Evolutionary conservation across 768 basidiomycete species (phyloP).

Genomic region (Lyophyllum shimeji): DNA sequence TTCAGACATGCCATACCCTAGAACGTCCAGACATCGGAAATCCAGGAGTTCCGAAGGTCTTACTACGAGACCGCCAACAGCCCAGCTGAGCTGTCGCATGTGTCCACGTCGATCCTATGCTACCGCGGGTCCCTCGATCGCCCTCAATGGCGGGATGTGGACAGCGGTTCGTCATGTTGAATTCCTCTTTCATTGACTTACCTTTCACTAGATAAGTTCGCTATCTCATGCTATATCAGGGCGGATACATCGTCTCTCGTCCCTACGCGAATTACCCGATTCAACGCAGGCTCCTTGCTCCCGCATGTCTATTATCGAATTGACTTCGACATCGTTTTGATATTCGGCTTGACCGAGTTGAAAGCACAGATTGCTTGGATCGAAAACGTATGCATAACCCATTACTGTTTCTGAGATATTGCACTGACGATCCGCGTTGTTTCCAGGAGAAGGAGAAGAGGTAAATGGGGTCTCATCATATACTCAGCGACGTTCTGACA

Average conservation of each 20-base stretch:
- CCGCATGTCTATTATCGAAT: constrained; percentile 27
- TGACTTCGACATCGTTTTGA: constrained; percentile 42
- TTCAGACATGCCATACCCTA: constrained; percentile 18
- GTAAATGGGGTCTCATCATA: neutral
- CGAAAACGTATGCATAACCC: constrained; percentile 40
- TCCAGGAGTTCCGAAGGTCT: constrained; percentile 21
- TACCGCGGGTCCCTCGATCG: constrained; percentile 20
- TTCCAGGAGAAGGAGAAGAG: constrained; percentile 4
- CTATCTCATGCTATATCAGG: neutral
- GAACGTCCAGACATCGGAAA: constrained; percentile 35
- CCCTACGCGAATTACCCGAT: neutral
- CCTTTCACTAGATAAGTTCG: neutral
- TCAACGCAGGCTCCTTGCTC: constrained; percentile 22
- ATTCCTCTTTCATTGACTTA: too few species aligned
- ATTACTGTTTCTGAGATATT: neutral
- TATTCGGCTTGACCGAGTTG: constrained; percentile 55
- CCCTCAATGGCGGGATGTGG: constrained; percentile 25
- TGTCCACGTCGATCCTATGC: constrained; percentile 18
- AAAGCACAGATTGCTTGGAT: constrained; percentile 52
- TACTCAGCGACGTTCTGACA: neutral
- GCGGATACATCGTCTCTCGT: constrained; percentile 1
- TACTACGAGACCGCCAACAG: constrained; percentile 8
- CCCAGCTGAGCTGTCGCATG: constrained; percentile 2
- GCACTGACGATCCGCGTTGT: neutral
- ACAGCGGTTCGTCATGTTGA: too few species aligned